These are phyloP conservation scores for Epithemia pelagica DNA, from an alignment of 108 stramenopile genomes.

Conservation along the genomic window DNA sequence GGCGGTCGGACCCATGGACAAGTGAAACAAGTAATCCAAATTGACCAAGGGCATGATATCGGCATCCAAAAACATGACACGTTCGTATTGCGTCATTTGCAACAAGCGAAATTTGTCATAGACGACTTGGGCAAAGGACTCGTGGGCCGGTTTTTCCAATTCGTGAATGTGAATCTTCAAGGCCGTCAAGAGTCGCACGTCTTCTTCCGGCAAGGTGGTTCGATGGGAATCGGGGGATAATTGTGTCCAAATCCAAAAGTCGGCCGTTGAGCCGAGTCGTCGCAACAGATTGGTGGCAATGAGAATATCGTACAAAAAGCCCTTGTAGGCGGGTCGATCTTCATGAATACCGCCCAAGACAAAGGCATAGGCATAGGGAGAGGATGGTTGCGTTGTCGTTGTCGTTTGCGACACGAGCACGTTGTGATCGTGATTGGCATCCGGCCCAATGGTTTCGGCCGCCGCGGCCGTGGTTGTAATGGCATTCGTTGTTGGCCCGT, in stretches of 20 bases:
- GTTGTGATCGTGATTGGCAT: no score
- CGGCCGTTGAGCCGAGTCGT: conserved; percentile 17
- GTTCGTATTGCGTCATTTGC: conserved; percentile 39
- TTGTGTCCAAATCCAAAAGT: conserved; percentile 17
- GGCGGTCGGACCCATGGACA: conserved; percentile 6
- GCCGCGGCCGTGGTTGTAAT: no score
- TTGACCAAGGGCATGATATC: conserved; percentile 53
- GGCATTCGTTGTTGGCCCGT: no score
- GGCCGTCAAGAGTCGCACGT: neutral
- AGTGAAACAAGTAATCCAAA: conserved; percentile 46
- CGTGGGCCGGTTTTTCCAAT: neutral
- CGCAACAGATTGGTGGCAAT: conserved; percentile 12
- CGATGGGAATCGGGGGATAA: conserved; percentile 13
- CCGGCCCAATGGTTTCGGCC: no score
- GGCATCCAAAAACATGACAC: conserved; percentile 55
- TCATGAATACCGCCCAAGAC: conserved; percentile 10
- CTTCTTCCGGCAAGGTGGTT: conserved; percentile 13
- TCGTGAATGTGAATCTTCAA: neutral
- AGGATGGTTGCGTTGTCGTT: neutral
- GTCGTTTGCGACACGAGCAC: no score
- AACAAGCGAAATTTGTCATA: conserved; percentile 26
- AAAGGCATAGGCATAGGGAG: conserved; percentile 12
- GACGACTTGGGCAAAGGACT: conserved; percentile 16
- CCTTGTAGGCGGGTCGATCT: conserved; percentile 18
- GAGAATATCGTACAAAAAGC: conserved; percentile 13